Evolutionary conservation across 139 green algal genomes (phyloP).

Genomic region (Chlorella sorokiniana): DNA sequence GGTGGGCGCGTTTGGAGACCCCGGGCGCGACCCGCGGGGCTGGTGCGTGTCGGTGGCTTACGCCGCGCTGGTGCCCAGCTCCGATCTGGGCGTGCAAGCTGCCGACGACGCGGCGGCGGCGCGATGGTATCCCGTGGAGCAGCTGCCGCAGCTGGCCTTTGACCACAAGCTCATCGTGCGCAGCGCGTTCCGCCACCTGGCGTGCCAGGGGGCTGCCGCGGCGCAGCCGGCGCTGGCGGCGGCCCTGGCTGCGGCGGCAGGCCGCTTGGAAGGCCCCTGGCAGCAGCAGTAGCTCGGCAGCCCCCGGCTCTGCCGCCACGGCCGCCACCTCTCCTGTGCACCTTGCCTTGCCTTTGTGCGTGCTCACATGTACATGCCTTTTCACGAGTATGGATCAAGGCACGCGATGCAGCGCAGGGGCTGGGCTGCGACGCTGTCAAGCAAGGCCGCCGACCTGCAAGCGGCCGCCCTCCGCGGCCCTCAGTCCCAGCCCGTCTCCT

Average conservation of each 20-base stretch:
- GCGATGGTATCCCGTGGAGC: neutral
- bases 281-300: neutral
- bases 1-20: slow-evolving; percentile 84
- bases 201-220: neutral
- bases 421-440: neutral
- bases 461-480: too few species aligned
- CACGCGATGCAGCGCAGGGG: too few species aligned
- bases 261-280: slow-evolving; percentile 26
- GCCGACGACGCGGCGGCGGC: slow-evolving; percentile 54
- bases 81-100: slow-evolving; percentile 67
- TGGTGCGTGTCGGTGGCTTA: slow-evolving; percentile 87
- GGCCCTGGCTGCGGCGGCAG: slow-evolving; percentile 4
- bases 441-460: neutral
- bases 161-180: slow-evolving; percentile 54
- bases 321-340: too few species aligned
- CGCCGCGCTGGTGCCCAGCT: slow-evolving; percentile 70
- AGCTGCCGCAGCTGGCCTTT: slow-evolving; percentile 54
- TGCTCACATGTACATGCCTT: too few species aligned
- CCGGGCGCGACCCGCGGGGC: slow-evolving; percentile 82
- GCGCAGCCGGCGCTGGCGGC: neutral
- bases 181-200: slow-evolving; percentile 44
- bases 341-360: too few species aligned
- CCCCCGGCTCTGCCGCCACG: too few species aligned
- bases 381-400: too few species aligned
- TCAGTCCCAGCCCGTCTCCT: too few species aligned